Base-by-base conservation (phyloP, 2,329 filamentous ascomycete genomes). In the Trichoderma asperellum region DNA sequence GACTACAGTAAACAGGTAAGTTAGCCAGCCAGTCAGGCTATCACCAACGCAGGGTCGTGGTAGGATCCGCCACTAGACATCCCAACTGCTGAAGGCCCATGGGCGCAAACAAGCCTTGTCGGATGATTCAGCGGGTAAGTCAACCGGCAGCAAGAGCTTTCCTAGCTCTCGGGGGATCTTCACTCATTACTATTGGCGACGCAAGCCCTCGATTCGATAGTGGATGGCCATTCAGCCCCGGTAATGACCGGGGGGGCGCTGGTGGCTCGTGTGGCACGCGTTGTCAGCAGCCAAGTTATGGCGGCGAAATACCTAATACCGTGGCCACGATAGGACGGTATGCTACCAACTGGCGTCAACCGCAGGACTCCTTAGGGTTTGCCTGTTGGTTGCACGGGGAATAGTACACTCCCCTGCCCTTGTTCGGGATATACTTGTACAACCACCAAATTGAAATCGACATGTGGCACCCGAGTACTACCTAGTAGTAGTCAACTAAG, bases 121-220 rank as follows among this genome's bases (percentile, higher is more conserved):
- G 37, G 47, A 47, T 16, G 66, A 18, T 37, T 40, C 64, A 68
- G 59, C 66, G 66, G 66, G 66, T 68, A 68, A 68, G 58, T n/a
- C 56, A 34, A 64, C 66, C 66, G 59, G 58, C 59, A 57, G 37
- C 66, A 53, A 24, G 56, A 63, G 57, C 58, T 64, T 34, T 52
- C 47, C 47, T 63, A 58, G 52, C 61, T 69, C 29, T 67, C 32
- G 64, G 47, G 49, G 37, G 55, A 58, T 67, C 63, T 66, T 66
- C 63, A 47, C 40, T 6, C 40, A 43, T 55, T 34, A 37, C 35
- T 37, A 64, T 62, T 70, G 35, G 68, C 40, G 57, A 57, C 34
- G 49, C 55, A 29, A 59, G 37, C 2, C 37, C 35, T 65, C 59
- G 58, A 65, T 53, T 53, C 57, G 56, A 56, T 40, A 29, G 55